Percentiles rank a stretch among this genome's conserved stretches.
Evolutionary conservation across 1,284 basidiomycete genomes (phyloP).

Genomic region (Ganoderma boninense): DNA sequence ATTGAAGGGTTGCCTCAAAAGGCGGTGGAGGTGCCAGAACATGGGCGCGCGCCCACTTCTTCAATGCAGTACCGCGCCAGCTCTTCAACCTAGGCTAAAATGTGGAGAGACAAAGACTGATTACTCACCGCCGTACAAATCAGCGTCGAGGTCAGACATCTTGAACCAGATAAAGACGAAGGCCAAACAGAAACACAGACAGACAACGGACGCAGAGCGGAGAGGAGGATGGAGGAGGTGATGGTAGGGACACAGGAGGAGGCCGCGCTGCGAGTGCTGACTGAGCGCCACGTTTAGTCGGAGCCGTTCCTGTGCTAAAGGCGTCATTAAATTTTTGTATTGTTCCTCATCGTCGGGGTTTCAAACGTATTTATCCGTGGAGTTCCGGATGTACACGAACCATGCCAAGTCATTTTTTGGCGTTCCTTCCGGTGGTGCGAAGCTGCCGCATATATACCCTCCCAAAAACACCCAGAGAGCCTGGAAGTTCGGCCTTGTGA

Average conservation of each 20-base stretch:
- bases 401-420: background rate
- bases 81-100: no score
- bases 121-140: conserved; percentile 79
- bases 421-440: background rate
- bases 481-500: background rate
- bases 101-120: no score
- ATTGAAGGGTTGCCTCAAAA: no score
- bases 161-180: conserved; percentile 39
- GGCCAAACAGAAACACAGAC: background rate
- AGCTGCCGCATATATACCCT: background rate
- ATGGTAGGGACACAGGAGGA: conserved; percentile 21
- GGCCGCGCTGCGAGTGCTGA: background rate
- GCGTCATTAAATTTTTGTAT: background rate
- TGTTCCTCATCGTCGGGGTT: background rate
- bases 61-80: no score
- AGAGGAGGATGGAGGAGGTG: conserved; percentile 21
- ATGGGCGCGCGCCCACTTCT: no score
- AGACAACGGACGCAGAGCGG: background rate
- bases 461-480: background rate
- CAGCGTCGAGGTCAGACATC: conserved; percentile 85
- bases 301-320: conserved; percentile 8
- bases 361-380: background rate
- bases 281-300: conserved; percentile 14
- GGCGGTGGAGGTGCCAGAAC: no score
- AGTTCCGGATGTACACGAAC: background rate